phyloP scores from a whole-genome alignment of 257 asterid genomes.

The Linderniella brevidens region DNA sequence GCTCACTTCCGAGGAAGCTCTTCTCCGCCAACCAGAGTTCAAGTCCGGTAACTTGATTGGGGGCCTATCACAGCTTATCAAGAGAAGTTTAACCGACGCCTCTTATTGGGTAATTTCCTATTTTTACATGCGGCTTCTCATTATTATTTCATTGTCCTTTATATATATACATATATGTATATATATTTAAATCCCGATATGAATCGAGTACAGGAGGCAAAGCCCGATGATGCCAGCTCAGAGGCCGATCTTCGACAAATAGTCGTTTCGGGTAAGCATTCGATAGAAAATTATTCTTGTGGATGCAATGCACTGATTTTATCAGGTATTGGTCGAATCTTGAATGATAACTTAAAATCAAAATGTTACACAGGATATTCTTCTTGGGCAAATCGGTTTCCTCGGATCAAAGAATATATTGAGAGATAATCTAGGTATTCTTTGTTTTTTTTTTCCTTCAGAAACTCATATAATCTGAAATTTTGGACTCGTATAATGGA shows the following conservation, averaged over 20 bases:
- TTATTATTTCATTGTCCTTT: background rate
- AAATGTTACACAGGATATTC: constrained; percentile 30
- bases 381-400: constrained; percentile 54
- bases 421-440: constrained; percentile 20
- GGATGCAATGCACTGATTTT: background rate
- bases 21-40: constrained; percentile 37
- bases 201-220: constrained; percentile 17
- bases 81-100: constrained; percentile 31
- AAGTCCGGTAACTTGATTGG: constrained; percentile 20
- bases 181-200: background rate
- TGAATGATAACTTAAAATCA: background rate
- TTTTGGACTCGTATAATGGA: no score
- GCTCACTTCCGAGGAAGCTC: constrained; percentile 62
- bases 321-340: background rate
- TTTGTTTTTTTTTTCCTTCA: no score
- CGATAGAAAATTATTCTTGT: background rate
- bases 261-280: constrained; percentile 31
- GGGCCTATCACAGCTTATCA: constrained; percentile 40
- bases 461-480: no score
- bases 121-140: constrained; percentile 1
- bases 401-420: constrained; percentile 32
- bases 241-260: constrained; percentile 62
- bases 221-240: constrained; percentile 17
- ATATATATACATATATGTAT: background rate
- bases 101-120: constrained; percentile 22